These are phyloP conservation scores for Monosporascus sp. DNA, from an alignment of 2,329 filamentous ascomycete genomes.

Conservation along the genomic window DNA sequence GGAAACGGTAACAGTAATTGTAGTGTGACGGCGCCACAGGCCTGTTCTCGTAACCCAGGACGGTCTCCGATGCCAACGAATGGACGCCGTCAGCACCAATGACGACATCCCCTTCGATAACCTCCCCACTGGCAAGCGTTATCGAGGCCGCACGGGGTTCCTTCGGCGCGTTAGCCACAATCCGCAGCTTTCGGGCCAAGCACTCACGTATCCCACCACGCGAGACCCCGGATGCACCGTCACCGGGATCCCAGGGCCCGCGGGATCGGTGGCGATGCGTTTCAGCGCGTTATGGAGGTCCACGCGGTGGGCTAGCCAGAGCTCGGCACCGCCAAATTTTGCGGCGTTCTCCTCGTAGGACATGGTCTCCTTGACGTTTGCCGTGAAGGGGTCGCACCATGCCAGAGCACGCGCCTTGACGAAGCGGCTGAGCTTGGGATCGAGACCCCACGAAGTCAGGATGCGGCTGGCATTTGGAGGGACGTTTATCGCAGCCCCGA, in stretches of 20 bases:
- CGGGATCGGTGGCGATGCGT: constrained; percentile 25
- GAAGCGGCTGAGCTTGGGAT: constrained; percentile 19
- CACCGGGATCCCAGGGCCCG: constrained; percentile 16
- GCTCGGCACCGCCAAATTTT: constrained; percentile 23
- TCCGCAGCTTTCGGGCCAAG: neutral
- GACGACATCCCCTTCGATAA: constrained; percentile 31
- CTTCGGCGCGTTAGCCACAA: constrained; percentile 11
- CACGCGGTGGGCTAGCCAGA: constrained; percentile 34
- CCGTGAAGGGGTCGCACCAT: neutral
- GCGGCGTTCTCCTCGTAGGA: constrained; percentile 10
- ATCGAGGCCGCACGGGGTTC: constrained; percentile 77
- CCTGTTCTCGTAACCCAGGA: constrained; percentile 22
- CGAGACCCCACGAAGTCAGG: constrained; percentile 30
- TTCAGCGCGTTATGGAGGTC: constrained; percentile 34
- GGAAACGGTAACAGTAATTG: constrained; percentile 32
- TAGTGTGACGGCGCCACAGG: constrained; percentile 21
- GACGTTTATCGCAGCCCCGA: constrained; percentile 36
- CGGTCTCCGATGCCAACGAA: constrained; percentile 22
- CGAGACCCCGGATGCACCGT: constrained; percentile 17
- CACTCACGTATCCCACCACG: constrained; percentile 24
- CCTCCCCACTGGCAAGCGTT: constrained; percentile 22
- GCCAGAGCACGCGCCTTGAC: constrained; percentile 8
- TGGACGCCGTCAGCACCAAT: constrained; percentile 42
- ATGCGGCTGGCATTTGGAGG: constrained; percentile 31
- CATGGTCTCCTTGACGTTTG: neutral